Conservation (phyloP, 306 rosid genomes). For the Cicer bijugum region DNA sequence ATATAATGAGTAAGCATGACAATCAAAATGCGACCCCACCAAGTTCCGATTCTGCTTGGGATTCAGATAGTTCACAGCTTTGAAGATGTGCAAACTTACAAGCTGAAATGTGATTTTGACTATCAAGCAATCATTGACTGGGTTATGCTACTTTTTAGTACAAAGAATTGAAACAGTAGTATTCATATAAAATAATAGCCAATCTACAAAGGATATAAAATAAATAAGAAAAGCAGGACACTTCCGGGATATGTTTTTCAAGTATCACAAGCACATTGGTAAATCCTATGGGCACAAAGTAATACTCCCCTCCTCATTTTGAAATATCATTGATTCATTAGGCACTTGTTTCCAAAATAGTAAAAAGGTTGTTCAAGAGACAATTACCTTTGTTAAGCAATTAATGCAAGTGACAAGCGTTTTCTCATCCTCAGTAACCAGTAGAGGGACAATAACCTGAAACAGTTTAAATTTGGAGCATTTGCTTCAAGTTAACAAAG, state of each 20-base stretch:
- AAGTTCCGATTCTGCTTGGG: no score
- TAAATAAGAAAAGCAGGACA: constrained; percentile 12
- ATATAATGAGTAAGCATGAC: no score
- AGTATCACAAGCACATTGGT: constrained; percentile 3
- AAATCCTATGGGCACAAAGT: constrained; percentile 9
- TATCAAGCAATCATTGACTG: constrained; percentile 2
- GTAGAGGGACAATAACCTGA: constrained; percentile 87
- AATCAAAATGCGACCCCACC: no score
- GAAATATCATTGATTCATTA: constrained; percentile 24
- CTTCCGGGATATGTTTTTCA: neutral
- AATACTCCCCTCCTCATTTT: constrained; percentile 1
- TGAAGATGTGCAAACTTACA: no score
- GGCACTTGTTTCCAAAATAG: constrained; percentile 13
- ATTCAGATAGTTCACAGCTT: no score
- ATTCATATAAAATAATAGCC: constrained; percentile 13
- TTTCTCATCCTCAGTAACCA: constrained; percentile 96
- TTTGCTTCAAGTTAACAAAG: constrained; percentile 31
- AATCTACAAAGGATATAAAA: constrained; percentile 6
- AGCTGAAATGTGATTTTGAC: no score
- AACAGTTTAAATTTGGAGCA: constrained; percentile 44
- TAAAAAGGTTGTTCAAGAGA: constrained; percentile 32
- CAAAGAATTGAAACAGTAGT: constrained; percentile 23
- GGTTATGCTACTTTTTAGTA: constrained; percentile 12
- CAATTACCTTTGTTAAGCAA: constrained; percentile 91
- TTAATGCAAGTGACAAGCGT: constrained; percentile 92